phyloP scores from a whole-genome alignment of 1,284 basidiomycete genomes.

The Ceratobasidium papillatum region DNA sequence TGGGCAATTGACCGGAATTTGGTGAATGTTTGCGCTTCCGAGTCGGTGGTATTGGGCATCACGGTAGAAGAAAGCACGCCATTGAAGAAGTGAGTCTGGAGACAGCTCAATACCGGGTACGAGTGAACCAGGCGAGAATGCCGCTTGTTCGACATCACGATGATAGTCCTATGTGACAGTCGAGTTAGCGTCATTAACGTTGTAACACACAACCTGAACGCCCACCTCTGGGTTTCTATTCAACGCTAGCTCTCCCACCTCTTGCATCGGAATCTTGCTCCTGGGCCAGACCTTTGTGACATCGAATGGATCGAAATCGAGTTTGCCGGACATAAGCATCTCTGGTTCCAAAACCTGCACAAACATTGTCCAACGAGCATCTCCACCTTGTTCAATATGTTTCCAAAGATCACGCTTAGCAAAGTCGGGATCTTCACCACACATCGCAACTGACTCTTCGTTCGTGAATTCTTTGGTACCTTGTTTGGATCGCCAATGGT shows the following conservation, averaged over 20 bases:
- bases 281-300: slow-evolving; percentile 54
- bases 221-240: slow-evolving; percentile 50
- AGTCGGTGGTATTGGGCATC: slow-evolving; percentile 72
- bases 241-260: slow-evolving; percentile 53
- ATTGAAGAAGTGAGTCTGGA: slow-evolving; percentile 90
- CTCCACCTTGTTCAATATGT: slow-evolving; percentile 53
- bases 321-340: slow-evolving; percentile 48
- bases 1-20: slow-evolving; percentile 45
- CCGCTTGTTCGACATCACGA: slow-evolving; percentile 59
- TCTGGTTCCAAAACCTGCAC: slow-evolving; percentile 54
- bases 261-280: slow-evolving; percentile 53
- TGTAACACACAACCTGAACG: neutral
- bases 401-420: slow-evolving; percentile 54
- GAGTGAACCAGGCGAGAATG: slow-evolving; percentile 87
- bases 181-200: neutral
- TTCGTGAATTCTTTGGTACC: slow-evolving; percentile 50
- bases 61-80: slow-evolving; percentile 93
- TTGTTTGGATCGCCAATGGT: slow-evolving; percentile 47
- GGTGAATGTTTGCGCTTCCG: slow-evolving; percentile 26
- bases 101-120: slow-evolving; percentile 89
- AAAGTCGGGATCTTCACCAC: slow-evolving; percentile 55
- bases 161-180: slow-evolving; percentile 35
- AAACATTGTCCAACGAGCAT: slow-evolving; percentile 53
- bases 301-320: slow-evolving; percentile 54
- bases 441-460: slow-evolving; percentile 52